Base-by-base conservation (phyloP, 2,329 filamentous ascomycete species). In the Paracoccidioides brasiliensis region DNA sequence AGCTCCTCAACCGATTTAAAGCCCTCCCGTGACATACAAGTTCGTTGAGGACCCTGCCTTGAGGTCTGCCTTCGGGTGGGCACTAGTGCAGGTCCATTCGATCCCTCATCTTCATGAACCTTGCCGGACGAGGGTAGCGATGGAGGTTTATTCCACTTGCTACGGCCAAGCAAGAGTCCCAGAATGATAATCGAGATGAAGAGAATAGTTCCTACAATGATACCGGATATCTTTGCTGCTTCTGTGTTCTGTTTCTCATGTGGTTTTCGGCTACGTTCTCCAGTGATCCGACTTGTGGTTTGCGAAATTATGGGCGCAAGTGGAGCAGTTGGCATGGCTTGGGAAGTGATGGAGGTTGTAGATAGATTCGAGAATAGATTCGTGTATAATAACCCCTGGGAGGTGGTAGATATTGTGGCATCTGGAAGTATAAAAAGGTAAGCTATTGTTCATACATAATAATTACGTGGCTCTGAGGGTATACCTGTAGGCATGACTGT, bases 221-320 rank as follows among this genome's bases (percentile, higher is more conserved):
- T 52, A n/a, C 37, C n/a, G 14, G 49, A 52, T 52, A 52, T 42
- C 22, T 52, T 52, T n/a, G 49, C 49, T 10, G 37, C 37, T 30
- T 52, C 49, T 32, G 4, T 6, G 30, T 32, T 41, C 38, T 52
- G 37, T 41, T 40, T 15, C 10, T 12, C 7, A 12, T 35, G 28
- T n/a, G 38, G 30, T 52, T 52, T 40, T 3, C 33, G 28, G 14
- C 14, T 7, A 14, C n/a, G 8, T 12, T 15, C 44, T 1, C 33
- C n/a, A 2, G 46, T 32, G 1, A 8, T 15, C n/a, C 32, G 2
- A 0, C 32, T 28, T 3, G 33, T 14, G 8, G 32, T 22, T 6
- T 15, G n/a, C 8, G 46, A 5, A 9, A n/a, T 12, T 22, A n/a
- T 49, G 14, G 46, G 33, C 3, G 46, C 6, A 37, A 37, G 35